Percentiles rank a stretch among this genome's conserved stretches.
These are phyloP conservation scores for Ascochyta fabae DNA, from an alignment of 2,329 filamentous ascomycete species.

Conservation along the genomic window DNA sequence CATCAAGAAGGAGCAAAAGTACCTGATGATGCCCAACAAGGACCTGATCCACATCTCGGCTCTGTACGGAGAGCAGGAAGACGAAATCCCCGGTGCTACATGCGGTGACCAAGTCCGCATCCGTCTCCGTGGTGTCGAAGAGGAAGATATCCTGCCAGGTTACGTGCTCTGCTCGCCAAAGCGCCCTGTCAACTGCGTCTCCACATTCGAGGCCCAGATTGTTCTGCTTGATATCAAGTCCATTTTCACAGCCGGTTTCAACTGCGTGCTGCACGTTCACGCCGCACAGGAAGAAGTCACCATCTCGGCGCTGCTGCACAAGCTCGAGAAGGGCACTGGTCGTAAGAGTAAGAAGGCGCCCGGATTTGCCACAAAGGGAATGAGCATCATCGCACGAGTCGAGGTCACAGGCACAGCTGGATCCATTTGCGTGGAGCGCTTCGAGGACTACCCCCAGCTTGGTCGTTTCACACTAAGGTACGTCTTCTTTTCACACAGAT, in stretches of 20 bases:
- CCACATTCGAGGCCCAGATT: slow-evolving; percentile 93
- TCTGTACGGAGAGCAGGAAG: slow-evolving; percentile 94
- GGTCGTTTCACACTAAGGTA: slow-evolving; percentile 43
- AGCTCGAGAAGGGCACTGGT: slow-evolving; percentile 91
- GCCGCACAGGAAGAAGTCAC: slow-evolving; percentile 98
- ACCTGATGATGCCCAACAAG: slow-evolving; percentile 96
- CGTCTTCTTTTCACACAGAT: not conserved
- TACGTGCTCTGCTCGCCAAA: slow-evolving; percentile 97
- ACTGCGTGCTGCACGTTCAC: slow-evolving; percentile 97
- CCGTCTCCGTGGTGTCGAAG: slow-evolving; percentile 91
- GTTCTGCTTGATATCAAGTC: slow-evolving; percentile 92
- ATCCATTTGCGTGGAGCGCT: slow-evolving; percentile 89
- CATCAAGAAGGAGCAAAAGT: slow-evolving; percentile 83
- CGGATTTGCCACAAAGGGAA: slow-evolving; percentile 81
- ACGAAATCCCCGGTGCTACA: slow-evolving; percentile 80
- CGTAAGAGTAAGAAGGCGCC: slow-evolving; percentile 93
- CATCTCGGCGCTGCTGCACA: slow-evolving; percentile 85
- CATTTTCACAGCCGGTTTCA: slow-evolving; percentile 93
- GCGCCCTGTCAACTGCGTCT: slow-evolving; percentile 89
- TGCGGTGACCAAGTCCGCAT: slow-evolving; percentile 95
- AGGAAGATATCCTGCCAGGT: slow-evolving; percentile 93
- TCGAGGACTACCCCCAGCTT: slow-evolving; percentile 89
- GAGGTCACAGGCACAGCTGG: slow-evolving; percentile 86
- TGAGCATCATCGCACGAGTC: slow-evolving; percentile 89
- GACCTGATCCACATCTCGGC: slow-evolving; percentile 81